These are phyloP conservation scores for Macrophomina pseudophaseolina DNA, from an alignment of 2,329 filamentous ascomycete genomes.

Conservation along the genomic window DNA sequence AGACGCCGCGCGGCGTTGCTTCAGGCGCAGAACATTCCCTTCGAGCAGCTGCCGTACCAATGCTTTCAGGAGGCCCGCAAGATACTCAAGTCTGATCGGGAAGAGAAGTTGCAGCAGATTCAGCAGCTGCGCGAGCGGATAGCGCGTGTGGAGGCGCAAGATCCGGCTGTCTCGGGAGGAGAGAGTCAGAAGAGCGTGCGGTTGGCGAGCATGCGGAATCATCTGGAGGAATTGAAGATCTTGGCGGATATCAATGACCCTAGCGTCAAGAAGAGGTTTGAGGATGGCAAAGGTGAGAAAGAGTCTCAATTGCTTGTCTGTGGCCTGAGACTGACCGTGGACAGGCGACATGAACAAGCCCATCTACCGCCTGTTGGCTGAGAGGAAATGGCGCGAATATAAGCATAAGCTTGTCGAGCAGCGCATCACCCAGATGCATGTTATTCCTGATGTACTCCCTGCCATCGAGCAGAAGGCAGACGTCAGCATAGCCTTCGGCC, in stretches of 20 bases:
- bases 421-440: constrained; percentile 82
- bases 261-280: constrained; percentile 87
- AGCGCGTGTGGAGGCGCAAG: constrained; percentile 64
- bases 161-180: constrained; percentile 65
- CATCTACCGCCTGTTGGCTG: constrained; percentile 89
- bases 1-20: constrained; percentile 69
- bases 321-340: not conserved
- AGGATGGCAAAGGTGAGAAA: constrained; percentile 81
- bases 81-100: constrained; percentile 77
- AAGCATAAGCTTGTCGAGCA: constrained; percentile 80
- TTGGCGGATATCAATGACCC: constrained; percentile 95
- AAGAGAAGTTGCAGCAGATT: constrained; percentile 79
- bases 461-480: constrained; percentile 78
- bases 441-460: constrained; percentile 87
- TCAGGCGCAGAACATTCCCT: constrained; percentile 72
- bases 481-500: constrained; percentile 80
- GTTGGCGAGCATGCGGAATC: constrained; percentile 70
- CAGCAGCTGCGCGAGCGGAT: constrained; percentile 71
- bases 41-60: constrained; percentile 94
- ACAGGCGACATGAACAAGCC: constrained; percentile 94
- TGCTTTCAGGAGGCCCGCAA: constrained; percentile 96
- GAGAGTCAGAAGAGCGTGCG: constrained; percentile 68
- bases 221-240: constrained; percentile 83
- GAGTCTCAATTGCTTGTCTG: not conserved
- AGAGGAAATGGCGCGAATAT: constrained; percentile 86